Evolutionary conservation across 192 early-diverging fungal genomes (phyloP).

Genomic region (Coemansia sp.): DNA sequence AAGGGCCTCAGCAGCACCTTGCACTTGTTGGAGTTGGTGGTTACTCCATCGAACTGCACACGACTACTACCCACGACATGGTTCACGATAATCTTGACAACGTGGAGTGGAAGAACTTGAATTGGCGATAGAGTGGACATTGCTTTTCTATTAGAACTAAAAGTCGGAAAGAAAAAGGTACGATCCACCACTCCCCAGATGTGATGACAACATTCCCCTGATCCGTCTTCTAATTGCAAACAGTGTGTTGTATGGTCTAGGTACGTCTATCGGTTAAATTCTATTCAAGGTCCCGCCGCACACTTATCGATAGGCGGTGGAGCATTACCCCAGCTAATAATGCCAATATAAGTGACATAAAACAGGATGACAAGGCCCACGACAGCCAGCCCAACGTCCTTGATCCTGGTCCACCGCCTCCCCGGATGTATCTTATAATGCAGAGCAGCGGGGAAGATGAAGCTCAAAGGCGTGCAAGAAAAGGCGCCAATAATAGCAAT

Average conservation of each 20-base stretch:
- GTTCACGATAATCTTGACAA: background rate
- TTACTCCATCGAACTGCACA: background rate
- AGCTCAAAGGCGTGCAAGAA: constrained; percentile 72
- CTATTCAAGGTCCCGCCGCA: background rate
- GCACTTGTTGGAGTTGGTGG: background rate
- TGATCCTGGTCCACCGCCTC: constrained; percentile 45
- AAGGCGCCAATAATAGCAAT: constrained; percentile 84
- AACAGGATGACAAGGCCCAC: constrained; percentile 74
- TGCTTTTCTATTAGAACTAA: background rate
- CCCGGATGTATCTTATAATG: constrained; percentile 65
- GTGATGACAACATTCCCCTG: too few species aligned
- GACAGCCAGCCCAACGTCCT: constrained; percentile 61
- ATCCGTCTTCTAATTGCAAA: background rate
- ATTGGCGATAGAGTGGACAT: background rate
- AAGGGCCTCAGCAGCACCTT: background rate
- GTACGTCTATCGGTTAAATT: background rate
- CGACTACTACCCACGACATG: background rate
- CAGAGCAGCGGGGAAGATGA: constrained; percentile 86
- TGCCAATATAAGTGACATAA: constrained; percentile 72
- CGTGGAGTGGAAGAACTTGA: background rate
- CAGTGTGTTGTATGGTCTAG: too few species aligned
- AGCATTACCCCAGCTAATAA: constrained; percentile 45
- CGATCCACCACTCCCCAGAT: too few species aligned
- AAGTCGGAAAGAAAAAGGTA: background rate
- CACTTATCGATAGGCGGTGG: constrained; percentile 28